A percentile compares a stretch with the other conserved stretches of the same genome.
Conservation (phyloP, 2,329 filamentous ascomycete genomes). For the Exophiala alcalophila region DNA sequence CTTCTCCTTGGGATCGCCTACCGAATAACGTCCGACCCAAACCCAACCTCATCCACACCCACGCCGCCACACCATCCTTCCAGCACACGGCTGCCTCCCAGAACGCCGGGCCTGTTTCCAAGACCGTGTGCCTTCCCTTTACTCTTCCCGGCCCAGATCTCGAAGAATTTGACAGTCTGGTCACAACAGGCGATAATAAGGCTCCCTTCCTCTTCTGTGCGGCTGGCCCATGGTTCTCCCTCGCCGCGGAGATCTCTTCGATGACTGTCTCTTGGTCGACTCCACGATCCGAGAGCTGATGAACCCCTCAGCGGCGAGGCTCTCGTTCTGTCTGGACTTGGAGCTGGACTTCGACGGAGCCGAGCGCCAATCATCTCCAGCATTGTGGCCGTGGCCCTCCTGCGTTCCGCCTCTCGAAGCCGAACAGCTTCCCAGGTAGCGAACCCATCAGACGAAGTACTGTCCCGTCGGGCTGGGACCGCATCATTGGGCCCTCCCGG, state of each 20-base stretch:
- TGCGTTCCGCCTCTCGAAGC: conserved; percentile 12
- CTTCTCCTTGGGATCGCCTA: too few species aligned
- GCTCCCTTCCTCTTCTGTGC: conserved; percentile 69
- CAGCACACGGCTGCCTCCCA: conserved; percentile 81
- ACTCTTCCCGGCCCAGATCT: conserved; percentile 74
- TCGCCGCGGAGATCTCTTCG: conserved; percentile 37
- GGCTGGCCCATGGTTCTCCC: conserved; percentile 54
- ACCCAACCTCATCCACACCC: conserved; percentile 57
- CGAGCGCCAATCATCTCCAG: not conserved
- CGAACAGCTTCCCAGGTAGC: conserved; percentile 26
- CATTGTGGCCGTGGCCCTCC: not conserved
- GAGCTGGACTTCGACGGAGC: conserved; percentile 12
- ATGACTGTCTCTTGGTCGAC: conserved; percentile 10
- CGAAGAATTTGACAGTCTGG: conserved; percentile 90
- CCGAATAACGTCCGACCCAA: conserved; percentile 61
- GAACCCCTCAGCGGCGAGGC: not conserved
- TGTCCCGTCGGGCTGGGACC: conserved; percentile 16
- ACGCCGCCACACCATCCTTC: conserved; percentile 73
- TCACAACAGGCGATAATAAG: conserved; percentile 91
- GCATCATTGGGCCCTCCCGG: conserved; percentile 58
- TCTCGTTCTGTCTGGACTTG: conserved; percentile 11
- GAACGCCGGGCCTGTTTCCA: conserved; percentile 50
- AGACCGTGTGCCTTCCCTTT: conserved; percentile 50
- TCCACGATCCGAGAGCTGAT: conserved; percentile 7
- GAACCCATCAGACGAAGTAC: conserved; percentile 18